These are phyloP conservation scores for Talaromyces liani DNA, from an alignment of 495 filamentous ascomycete species.

Conservation along the genomic window DNA sequence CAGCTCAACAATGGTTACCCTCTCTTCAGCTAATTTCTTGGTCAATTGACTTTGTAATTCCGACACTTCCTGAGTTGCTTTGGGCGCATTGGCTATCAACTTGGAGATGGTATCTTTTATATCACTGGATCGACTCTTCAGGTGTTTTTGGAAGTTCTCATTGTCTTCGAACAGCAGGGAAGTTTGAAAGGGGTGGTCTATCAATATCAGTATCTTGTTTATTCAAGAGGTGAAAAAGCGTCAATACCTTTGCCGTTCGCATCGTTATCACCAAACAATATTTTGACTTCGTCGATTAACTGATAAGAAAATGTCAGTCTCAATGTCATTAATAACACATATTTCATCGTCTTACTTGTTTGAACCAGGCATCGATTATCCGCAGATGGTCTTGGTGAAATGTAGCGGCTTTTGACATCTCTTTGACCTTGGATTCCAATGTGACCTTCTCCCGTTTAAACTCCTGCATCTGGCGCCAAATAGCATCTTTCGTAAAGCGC, in stretches of 20 bases:
- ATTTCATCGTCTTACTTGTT: slow-evolving; percentile 54
- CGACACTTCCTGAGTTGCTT: slow-evolving; percentile 53
- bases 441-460: slow-evolving; percentile 83
- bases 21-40: slow-evolving; percentile 69
- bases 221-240: not conserved
- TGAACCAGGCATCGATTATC: slow-evolving; percentile 84
- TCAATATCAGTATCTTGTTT: not conserved
- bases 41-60: slow-evolving; percentile 68
- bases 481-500: slow-evolving; percentile 96
- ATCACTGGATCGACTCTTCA: slow-evolving; percentile 52
- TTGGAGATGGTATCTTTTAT: slow-evolving; percentile 54
- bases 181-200: slow-evolving; percentile 24
- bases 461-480: slow-evolving; percentile 94
- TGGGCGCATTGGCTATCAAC: slow-evolving; percentile 41
- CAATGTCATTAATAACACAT: not conserved
- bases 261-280: slow-evolving; percentile 52
- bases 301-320: slow-evolving; percentile 27
- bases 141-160: slow-evolving; percentile 66
- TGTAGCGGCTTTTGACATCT: slow-evolving; percentile 63
- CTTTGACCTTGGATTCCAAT: slow-evolving; percentile 66
- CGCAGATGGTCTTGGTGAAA: slow-evolving; percentile 90
- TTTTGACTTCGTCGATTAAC: slow-evolving; percentile 79
- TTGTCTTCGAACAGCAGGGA: slow-evolving; percentile 29
- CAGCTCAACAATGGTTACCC: slow-evolving; percentile 67
- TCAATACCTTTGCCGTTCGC: slow-evolving; percentile 47